Evolutionary conservation across 306 rosid species (phyloP).

Genomic region (Prunus mira): DNA sequence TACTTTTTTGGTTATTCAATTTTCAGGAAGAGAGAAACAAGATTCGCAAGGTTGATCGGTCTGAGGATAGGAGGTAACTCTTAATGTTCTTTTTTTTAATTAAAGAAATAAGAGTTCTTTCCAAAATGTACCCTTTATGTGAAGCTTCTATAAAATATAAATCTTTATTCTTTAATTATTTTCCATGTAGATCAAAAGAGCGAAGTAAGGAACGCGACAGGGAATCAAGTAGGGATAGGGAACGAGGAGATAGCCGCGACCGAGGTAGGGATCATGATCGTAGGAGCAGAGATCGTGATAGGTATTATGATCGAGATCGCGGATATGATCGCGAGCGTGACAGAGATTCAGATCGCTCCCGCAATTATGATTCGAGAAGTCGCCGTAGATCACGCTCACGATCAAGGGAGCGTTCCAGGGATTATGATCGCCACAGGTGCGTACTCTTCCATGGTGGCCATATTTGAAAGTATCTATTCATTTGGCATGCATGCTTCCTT

Average conservation of each 20-base stretch:
- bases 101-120: background rate
- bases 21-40: constrained; percentile 90
- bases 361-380: constrained; percentile 65
- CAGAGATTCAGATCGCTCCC: constrained; percentile 65
- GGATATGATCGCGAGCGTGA: constrained; percentile 72
- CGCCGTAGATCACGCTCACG: constrained; percentile 83
- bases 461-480: background rate
- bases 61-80: constrained; percentile 76
- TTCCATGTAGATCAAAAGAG: constrained; percentile 62
- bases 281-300: constrained; percentile 84
- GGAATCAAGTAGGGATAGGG: constrained; percentile 76
- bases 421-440: constrained; percentile 92
- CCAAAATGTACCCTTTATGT: background rate
- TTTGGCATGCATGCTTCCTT: background rate
- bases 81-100: background rate
- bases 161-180: background rate
- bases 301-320: constrained; percentile 80
- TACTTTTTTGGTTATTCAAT: constrained; percentile 31
- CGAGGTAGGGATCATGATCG: constrained; percentile 70
- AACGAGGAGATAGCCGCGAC: constrained; percentile 68
- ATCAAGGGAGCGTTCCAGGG: constrained; percentile 75
- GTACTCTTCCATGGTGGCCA: background rate
- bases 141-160: background rate
- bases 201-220: constrained; percentile 73
- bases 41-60: constrained; percentile 61